Base-by-base conservation (phyloP, 805 yeast genomes). In the Nakazawaea ernobii region DNA sequence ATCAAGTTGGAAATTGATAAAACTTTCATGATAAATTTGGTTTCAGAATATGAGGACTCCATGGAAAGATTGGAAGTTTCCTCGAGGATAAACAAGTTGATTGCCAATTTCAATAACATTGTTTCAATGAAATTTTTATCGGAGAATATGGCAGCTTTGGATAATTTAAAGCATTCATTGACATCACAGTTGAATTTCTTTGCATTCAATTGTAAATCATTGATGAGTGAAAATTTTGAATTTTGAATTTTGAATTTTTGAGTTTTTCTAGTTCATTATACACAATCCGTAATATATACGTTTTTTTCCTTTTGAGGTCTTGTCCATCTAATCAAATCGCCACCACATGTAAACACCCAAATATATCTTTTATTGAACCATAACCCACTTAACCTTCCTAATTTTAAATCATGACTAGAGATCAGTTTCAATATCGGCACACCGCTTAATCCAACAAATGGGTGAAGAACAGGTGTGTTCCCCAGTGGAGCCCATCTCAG, bases 251-350 rank as follows among this genome's bases (percentile, higher is more conserved):
- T 9, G 3, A n/a, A 30, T 4, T 30, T 36, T 36, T 36, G 17
- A 10, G n/a, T n/a, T n/a, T n/a, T n/a, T n/a, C n/a, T n/a, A n/a
- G n/a, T n/a, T 36, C 11, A 20, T 27, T 36, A 36, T 36, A 36
- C 24, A 20, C 17, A 36, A 20, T 20, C 24, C 7, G 17, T 36
- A 6, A 36, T 36, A 36, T 26, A 36, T 17, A n/a, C 39, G 10
- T 17, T 36, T n/a, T 20, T 15, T 11, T 27, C 39, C 26, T 9
- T 38, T 17, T 36, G 50, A 24, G 64, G 65, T 45, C 68, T 50
- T 35, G 30, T 49, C 82, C 79, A 69, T 48, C 70, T 57, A 2
- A 68, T 50, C 10, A 65, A 49, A 50, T 69, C 73, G 4, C 73
- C 73, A 1, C 68, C 62, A 8, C 62, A 52, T 6, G 61, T 55